A percentile compares a stretch with the other conserved stretches of the same genome.
These are phyloP conservation scores for Crucihimalaya himalaica DNA, from an alignment of 345 rosid species.

Conservation along the genomic window DNA sequence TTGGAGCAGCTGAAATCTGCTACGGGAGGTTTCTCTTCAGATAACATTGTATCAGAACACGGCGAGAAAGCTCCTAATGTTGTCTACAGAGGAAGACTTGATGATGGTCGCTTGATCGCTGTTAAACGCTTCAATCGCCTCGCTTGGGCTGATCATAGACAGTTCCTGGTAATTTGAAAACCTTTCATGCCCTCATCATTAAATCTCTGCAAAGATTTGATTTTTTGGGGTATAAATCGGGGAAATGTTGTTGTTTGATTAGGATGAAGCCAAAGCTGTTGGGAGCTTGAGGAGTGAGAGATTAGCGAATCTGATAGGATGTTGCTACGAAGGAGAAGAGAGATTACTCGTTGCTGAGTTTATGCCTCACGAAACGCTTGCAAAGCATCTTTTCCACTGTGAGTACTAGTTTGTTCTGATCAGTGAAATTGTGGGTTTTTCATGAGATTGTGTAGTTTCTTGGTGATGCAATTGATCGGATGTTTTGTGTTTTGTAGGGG, in stretches of 20 bases:
- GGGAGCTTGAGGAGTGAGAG: constrained; percentile 87
- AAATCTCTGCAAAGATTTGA: neutral
- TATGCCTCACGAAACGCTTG: constrained; percentile 90
- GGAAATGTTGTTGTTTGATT: constrained; percentile 2
- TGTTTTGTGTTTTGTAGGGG: constrained; percentile 56
- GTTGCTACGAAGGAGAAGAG: constrained; percentile 90
- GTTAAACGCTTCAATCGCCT: constrained; percentile 83
- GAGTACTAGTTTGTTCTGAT: constrained; percentile 28
- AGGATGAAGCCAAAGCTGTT: constrained; percentile 94
- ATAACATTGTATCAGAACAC: constrained; percentile 93
- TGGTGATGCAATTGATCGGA: neutral
- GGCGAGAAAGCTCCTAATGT: constrained; percentile 97
- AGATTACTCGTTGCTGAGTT: constrained; percentile 90
- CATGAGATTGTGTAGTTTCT: constrained; percentile 2
- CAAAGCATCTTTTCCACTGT: constrained; percentile 97
- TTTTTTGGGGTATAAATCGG: neutral
- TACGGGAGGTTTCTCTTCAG: constrained; percentile 74
- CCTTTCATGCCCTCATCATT: neutral
- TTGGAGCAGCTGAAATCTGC: constrained; percentile 77
- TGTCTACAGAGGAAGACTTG: constrained; percentile 85
- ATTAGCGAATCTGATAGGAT: constrained; percentile 83
- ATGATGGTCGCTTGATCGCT: constrained; percentile 71
- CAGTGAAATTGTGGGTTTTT: neutral
- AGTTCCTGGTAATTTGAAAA: constrained; percentile 59
- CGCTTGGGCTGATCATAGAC: constrained; percentile 98